Base-by-base conservation (phyloP, 108 stramenopile species). In the Nitzschia sp. region DNA sequence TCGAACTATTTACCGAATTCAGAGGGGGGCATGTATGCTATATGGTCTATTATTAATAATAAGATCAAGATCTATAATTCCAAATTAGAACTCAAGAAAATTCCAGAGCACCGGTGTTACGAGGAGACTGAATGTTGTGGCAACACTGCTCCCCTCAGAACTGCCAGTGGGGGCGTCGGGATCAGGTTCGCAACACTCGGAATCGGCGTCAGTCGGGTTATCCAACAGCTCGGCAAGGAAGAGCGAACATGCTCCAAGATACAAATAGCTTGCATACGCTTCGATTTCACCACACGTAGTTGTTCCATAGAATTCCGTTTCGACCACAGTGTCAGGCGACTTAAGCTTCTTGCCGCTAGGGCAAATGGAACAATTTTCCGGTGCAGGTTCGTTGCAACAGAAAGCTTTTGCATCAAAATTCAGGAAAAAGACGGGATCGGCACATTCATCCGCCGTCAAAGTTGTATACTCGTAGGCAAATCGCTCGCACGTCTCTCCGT, bases 331-430 rank as follows among this genome's bases (percentile, higher is more conserved):
- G 1, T 62, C 42, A 11, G 33, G 25, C 17, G 28, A 27, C 0
- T 25, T 28, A 15, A 59, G 31, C 18, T 46, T 42, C 25, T 21
- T 56, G 17, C 62, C 64, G 9, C 58, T 58, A 8, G 62, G 36
- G 28, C 71, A 72, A 42, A 72, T 72, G 1, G 54, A 51, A 65
- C 76, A 77, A 36, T 47, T 47, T 15, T 48, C 55, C 4, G 54
- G 46, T 0, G 47, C 59, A 19, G 67, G 56, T 21, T 51, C 29
- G 1, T 63, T 57, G 34, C 76, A 77, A 57, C 76, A 77, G 24
- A 62, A 62, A 5, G 61, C 61, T 24, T 62, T 62, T n/a, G 42
- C 61, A 46, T 62, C 61, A 42, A 62, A 62, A 24, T 62, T 45
- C 13, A 62, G 24, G n/a, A 23, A 23, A 18, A 21, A 25, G 24